Evolutionary conservation across 768 basidiomycete genomes (phyloP).

Genomic region (Leccinum truebloodii): DNA sequence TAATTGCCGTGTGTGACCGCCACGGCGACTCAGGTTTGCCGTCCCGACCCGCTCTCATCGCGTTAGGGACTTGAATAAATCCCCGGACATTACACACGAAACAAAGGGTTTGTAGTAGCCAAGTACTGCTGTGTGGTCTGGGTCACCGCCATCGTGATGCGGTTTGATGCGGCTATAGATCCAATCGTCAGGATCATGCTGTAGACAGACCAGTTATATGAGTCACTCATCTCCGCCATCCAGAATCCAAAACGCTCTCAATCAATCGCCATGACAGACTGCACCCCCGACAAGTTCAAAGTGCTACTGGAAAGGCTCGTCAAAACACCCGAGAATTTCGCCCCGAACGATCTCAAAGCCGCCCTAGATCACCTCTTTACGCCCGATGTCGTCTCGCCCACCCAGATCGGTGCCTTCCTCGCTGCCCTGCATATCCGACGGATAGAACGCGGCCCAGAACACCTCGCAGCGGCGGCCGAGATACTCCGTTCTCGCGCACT

Average conservation of each 20-base stretch:
- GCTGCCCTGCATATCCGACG: conserved; percentile 81
- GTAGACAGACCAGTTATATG: not conserved
- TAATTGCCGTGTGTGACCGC: conserved; percentile 81
- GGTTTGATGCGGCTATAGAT: not conserved
- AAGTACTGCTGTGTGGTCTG: not conserved
- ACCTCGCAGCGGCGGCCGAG: conserved; percentile 76
- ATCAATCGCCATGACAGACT: conserved; percentile 23
- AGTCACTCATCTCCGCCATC: not conserved
- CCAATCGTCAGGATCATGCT: not conserved
- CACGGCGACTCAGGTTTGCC: not conserved
- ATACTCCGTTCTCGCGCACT: conserved; percentile 72
- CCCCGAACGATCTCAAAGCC: conserved; percentile 65
- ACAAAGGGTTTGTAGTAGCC: not conserved
- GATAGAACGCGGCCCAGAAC: conserved; percentile 73
- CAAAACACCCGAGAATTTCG: conserved; percentile 81
- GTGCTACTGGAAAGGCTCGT: conserved; percentile 74
- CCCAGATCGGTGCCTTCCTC: conserved; percentile 89
- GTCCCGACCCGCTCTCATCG: not conserved
- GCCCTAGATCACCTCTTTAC: conserved; percentile 78
- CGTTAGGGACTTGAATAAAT: not conserved
- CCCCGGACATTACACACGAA: not conserved
- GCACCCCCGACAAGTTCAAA: conserved; percentile 65
- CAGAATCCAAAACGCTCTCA: not conserved
- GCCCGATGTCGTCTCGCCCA: conserved; percentile 59
- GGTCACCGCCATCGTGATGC: not conserved